These are phyloP conservation scores for Chenopodium formosanum DNA, from an alignment of 148 eudicot species.

Conservation along the genomic window DNA sequence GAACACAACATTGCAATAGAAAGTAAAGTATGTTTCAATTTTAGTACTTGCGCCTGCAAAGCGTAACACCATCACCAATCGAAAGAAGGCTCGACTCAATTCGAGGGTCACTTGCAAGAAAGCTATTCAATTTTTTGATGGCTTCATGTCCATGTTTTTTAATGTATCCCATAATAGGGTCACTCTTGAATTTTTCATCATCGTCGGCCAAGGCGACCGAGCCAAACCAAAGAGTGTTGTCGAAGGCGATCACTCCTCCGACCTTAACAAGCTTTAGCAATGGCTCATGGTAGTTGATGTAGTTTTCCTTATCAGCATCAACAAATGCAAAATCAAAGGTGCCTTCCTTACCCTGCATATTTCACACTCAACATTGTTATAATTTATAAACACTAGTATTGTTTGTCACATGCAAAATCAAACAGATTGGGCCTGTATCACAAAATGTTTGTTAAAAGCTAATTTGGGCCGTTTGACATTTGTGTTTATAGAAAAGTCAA, in stretches of 20 bases:
- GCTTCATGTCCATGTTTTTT: constrained; percentile 2
- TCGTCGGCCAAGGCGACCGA: constrained; percentile 33
- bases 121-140: constrained; percentile 21
- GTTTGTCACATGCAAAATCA: too few species aligned
- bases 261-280: constrained; percentile 30
- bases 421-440: too few species aligned
- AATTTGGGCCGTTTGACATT: too few species aligned
- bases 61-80: constrained; percentile 51
- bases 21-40: too few species aligned
- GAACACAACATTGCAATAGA: too few species aligned
- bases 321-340: constrained; percentile 30
- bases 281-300: constrained; percentile 29
- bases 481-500: too few species aligned
- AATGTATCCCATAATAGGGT: too few species aligned
- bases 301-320: constrained; percentile 31
- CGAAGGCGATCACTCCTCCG: constrained; percentile 33
- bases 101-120: constrained; percentile 39
- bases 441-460: too few species aligned
- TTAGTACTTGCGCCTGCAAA: constrained; percentile 42
- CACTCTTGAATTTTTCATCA: not conserved
- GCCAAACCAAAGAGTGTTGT: constrained; percentile 57
- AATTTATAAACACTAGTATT: too few species aligned
- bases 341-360: constrained; percentile 25
- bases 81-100: constrained; percentile 40
- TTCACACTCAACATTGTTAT: too few species aligned